Percentiles rank a stretch among this genome's conserved stretches.
Evolutionary conservation across 2,329 filamentous ascomycete genomes (phyloP).

Genomic region (Xylariaceae sp.): DNA sequence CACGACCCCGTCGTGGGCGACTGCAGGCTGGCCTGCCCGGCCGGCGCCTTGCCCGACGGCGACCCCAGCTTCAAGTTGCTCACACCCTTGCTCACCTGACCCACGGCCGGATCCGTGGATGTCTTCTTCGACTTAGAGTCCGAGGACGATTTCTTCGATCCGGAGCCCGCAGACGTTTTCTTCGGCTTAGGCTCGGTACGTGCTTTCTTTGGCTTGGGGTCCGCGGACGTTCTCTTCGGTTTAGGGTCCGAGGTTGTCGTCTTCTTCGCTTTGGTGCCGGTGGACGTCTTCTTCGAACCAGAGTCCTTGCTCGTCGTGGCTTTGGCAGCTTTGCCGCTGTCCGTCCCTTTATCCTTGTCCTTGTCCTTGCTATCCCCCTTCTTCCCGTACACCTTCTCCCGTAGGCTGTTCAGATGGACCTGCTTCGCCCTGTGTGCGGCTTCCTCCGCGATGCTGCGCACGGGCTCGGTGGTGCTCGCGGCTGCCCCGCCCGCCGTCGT

Average conservation of each 20-base stretch:
- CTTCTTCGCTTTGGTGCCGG: too few species aligned
- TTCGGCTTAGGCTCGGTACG: too few species aligned
- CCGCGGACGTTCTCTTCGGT: too few species aligned
- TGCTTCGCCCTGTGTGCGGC: slow-evolving; percentile 67
- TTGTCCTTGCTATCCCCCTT: slow-evolving; percentile 39
- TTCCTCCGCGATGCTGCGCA: slow-evolving; percentile 64
- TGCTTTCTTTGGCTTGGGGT: too few species aligned
- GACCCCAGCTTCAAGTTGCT: slow-evolving; percentile 11
- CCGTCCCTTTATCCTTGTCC: slow-evolving; percentile 16
- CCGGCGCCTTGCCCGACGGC: slow-evolving; percentile 11
- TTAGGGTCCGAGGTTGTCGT: too few species aligned
- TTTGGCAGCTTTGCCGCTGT: too few species aligned
- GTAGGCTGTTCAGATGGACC: slow-evolving; percentile 54
- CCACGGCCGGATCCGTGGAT: slow-evolving; percentile 1
- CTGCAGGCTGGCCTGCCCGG: slow-evolving; percentile 42
- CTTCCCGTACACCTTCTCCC: slow-evolving; percentile 56
- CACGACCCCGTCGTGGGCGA: slow-evolving; percentile 50
- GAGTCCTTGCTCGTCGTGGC: slow-evolving; percentile 1
- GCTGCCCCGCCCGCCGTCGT: too few species aligned
- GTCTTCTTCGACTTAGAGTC: too few species aligned
- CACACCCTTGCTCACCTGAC: slow-evolving; percentile 24
- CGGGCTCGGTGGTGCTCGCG: slow-evolving; percentile 38
- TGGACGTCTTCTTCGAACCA: too few species aligned
- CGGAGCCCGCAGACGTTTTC: slow-evolving; percentile 2
- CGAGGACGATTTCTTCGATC: slow-evolving; percentile 11